Evolutionary conservation across 495 filamentous ascomycete genomes (phyloP).

Genomic region (Immersiella caudata): DNA sequence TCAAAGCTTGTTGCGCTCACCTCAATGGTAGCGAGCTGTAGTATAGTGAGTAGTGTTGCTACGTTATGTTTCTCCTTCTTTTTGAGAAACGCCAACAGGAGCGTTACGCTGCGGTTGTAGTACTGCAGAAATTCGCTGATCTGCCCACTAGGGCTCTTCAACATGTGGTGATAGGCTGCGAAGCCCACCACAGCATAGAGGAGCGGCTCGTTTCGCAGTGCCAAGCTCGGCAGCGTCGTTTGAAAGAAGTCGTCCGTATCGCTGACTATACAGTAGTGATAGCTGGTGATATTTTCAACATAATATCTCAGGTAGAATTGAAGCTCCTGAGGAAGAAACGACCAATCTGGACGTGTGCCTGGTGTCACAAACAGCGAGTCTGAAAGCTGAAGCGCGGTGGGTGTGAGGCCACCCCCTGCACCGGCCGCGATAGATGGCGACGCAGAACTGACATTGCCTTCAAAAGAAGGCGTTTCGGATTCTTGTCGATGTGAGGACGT

Average conservation of each 20-base stretch:
- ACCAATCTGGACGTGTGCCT: conserved; percentile 43
- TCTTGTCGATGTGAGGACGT: conserved; percentile 37
- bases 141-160: conserved; percentile 67
- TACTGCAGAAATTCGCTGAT: conserved; percentile 83
- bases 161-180: conserved; percentile 80
- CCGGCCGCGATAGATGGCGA: conserved; percentile 53
- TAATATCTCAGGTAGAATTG: conserved; percentile 81
- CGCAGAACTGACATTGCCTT: conserved; percentile 52
- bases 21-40: conserved; percentile 93
- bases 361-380: conserved; percentile 31
- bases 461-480: conserved; percentile 56
- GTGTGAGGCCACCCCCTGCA: conserved; percentile 38
- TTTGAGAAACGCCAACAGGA: conserved; percentile 71
- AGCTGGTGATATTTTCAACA: conserved; percentile 69
- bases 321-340: conserved; percentile 65
- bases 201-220: conserved; percentile 77
- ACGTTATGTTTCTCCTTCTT: conserved; percentile 68
- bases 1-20: conserved; percentile 49
- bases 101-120: conserved; percentile 82
- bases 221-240: conserved; percentile 67
- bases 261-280: conserved; percentile 78
- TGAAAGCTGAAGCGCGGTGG: conserved; percentile 31
- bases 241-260: conserved; percentile 72
- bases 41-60: conserved; percentile 82
- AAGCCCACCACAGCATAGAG: conserved; percentile 91